phyloP scores from a whole-genome alignment of 257 asterid species.

The Schizonepeta tenuifolia region DNA sequence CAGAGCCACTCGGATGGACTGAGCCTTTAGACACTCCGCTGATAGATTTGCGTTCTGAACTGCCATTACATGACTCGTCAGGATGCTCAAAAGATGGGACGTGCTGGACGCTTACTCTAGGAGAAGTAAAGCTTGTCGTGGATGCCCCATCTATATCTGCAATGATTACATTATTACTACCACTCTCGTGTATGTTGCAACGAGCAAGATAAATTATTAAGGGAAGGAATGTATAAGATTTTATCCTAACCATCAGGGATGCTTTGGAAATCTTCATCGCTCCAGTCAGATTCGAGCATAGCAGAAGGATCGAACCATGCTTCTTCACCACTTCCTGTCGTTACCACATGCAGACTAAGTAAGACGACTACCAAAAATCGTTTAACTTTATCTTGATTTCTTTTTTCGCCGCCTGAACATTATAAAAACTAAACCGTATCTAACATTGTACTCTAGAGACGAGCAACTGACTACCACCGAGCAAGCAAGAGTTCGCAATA shows the following conservation, averaged over 20 bases:
- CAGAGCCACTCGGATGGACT: conserved; percentile 34
- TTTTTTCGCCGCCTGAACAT: neutral
- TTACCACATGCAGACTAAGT: conserved; percentile 7
- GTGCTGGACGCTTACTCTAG: conserved; percentile 28
- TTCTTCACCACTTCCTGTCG: conserved; percentile 76
- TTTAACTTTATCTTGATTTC: neutral
- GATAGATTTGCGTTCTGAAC: conserved; percentile 51
- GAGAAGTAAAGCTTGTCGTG: conserved; percentile 21
- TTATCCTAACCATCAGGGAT: conserved; percentile 74
- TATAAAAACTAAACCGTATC: neutral
- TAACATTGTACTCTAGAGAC: neutral
- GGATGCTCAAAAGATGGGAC: conserved; percentile 41
- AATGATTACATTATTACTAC: neutral
- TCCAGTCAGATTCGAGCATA: conserved; percentile 79
- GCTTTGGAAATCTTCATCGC: conserved; percentile 93
- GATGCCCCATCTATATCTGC: conserved; percentile 64
- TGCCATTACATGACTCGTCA: conserved; percentile 37
- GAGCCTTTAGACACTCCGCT: conserved; percentile 48
- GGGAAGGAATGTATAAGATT: neutral
- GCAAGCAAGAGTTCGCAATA: neutral
- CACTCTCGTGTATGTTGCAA: neutral
- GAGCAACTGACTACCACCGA: neutral
- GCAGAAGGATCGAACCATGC: conserved; percentile 89
- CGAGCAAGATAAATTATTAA: neutral
- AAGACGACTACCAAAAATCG: neutral